Evolutionary conservation across 192 early-diverging fungal species (phyloP).

Genomic region (Kickxella alabastrina): DNA sequence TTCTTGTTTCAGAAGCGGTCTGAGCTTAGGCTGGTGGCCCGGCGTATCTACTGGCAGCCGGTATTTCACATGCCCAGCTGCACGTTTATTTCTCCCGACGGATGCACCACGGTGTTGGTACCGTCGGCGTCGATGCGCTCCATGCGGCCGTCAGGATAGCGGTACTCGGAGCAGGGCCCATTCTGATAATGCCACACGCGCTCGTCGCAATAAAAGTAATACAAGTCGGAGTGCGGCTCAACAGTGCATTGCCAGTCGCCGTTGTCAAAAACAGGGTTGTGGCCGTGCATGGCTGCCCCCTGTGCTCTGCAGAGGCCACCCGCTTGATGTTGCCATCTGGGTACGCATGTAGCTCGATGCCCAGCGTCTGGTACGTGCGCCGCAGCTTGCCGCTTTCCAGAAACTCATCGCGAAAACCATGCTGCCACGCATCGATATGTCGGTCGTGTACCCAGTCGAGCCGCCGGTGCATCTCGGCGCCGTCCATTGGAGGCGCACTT

Average conservation of each 20-base stretch:
- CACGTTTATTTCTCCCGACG: too few relatives aligned
- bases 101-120: too few relatives aligned
- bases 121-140: constrained; percentile 7
- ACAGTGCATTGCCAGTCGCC: constrained; percentile 43
- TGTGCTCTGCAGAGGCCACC: neutral
- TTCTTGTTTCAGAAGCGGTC: too few relatives aligned
- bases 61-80: too few relatives aligned
- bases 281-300: neutral
- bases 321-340: constrained; percentile 46
- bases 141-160: constrained; percentile 27
- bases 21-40: too few relatives aligned
- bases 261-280: constrained; percentile 41
- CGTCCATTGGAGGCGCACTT: neutral
- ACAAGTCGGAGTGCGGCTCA: constrained; percentile 1
- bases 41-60: too few relatives aligned
- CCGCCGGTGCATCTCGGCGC: constrained; percentile 10
- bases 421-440: constrained; percentile 22
- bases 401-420: constrained; percentile 24
- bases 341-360: constrained; percentile 31
- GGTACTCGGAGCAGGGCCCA: neutral
- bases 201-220: constrained; percentile 37
- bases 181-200: constrained; percentile 42
- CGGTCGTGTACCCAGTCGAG: constrained; percentile 34
- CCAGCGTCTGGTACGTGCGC: constrained; percentile 21
- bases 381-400: constrained; percentile 27